Evolutionary conservation across 768 basidiomycete genomes (phyloP).

Genomic region (Pisolithus orientalis): DNA sequence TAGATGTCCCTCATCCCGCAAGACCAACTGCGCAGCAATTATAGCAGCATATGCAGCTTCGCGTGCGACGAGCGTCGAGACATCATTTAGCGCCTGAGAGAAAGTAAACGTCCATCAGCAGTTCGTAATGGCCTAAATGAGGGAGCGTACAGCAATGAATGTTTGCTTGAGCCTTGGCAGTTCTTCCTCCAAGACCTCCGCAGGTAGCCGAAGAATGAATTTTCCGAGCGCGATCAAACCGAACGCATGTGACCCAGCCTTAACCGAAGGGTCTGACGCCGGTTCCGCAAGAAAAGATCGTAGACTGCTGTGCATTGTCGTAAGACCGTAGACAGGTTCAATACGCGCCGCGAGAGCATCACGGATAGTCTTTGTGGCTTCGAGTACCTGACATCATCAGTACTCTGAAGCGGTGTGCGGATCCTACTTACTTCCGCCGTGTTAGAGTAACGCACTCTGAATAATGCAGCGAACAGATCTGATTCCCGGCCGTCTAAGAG

Average conservation of each 20-base stretch:
- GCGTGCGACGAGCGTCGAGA: conserved; percentile 67
- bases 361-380: conserved; percentile 77
- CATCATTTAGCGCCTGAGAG: conserved; percentile 62
- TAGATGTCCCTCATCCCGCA: conserved; percentile 78
- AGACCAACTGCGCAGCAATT: conserved; percentile 76
- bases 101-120: conserved; percentile 3
- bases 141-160: conserved; percentile 52
- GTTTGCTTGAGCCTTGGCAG: conserved; percentile 70
- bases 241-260: conserved; percentile 69
- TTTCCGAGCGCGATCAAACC: conserved; percentile 80
- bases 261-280: conserved; percentile 45
- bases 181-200: conserved; percentile 84
- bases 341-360: conserved; percentile 65
- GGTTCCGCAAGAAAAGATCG: conserved; percentile 56
- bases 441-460: conserved; percentile 69
- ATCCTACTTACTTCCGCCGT: conserved; percentile 52
- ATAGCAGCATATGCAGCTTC: conserved; percentile 80
- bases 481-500: conserved; percentile 77
- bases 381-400: conserved; percentile 51
- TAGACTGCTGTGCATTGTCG: conserved; percentile 71
- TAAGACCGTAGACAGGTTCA: conserved; percentile 81
- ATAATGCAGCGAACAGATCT: conserved; percentile 64
- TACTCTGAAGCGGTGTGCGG: background rate
- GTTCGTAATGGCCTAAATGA: background rate
- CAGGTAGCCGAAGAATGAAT: conserved; percentile 73